Evolutionary conservation across 805 yeast genomes (phyloP).

Genomic region (Crinitomyces ghanaensis): DNA sequence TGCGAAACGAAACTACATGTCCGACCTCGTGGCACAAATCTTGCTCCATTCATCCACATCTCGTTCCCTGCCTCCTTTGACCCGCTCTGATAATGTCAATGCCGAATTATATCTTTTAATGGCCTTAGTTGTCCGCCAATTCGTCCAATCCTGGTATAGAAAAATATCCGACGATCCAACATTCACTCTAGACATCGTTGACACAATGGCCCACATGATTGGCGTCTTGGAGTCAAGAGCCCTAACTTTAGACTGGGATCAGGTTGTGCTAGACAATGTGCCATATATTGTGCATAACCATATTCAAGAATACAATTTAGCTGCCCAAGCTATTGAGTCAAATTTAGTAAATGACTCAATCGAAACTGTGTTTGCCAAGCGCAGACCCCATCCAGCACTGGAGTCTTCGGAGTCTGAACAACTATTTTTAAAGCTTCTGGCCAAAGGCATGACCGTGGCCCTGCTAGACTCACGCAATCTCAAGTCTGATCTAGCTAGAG

Average conservation of each 20-base stretch:
- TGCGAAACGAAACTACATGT: too few species aligned
- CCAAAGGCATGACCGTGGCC: constrained; percentile 26
- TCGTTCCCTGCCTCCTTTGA: constrained; percentile 29
- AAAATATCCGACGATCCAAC: constrained; percentile 32
- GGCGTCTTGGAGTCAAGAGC: constrained; percentile 31
- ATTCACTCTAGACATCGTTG: constrained; percentile 30
- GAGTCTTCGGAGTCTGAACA: constrained; percentile 17
- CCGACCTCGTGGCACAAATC: too few species aligned
- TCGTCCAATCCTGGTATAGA: constrained; percentile 37
- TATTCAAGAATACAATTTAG: constrained; percentile 23
- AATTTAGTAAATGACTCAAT: constrained; percentile 21
- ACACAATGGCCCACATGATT: constrained; percentile 29
- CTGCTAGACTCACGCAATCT: constrained; percentile 33
- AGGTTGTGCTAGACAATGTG: constrained; percentile 34
- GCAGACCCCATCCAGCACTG: constrained; percentile 29
- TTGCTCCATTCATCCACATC: too few species aligned
- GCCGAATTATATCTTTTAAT: constrained; percentile 35
- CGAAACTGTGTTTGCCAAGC: constrained; percentile 27
- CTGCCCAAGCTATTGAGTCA: too few species aligned
- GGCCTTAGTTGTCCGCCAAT: constrained; percentile 36
- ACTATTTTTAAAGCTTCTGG: constrained; percentile 28
- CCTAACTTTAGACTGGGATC: constrained; percentile 25
- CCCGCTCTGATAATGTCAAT: constrained; percentile 32
- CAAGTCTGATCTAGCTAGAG: constrained; percentile 30
- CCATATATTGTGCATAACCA: constrained; percentile 33